These are phyloP conservation scores for Geotrichum reessii DNA, from an alignment of 1,139 yeast genomes.

Conservation along the genomic window DNA sequence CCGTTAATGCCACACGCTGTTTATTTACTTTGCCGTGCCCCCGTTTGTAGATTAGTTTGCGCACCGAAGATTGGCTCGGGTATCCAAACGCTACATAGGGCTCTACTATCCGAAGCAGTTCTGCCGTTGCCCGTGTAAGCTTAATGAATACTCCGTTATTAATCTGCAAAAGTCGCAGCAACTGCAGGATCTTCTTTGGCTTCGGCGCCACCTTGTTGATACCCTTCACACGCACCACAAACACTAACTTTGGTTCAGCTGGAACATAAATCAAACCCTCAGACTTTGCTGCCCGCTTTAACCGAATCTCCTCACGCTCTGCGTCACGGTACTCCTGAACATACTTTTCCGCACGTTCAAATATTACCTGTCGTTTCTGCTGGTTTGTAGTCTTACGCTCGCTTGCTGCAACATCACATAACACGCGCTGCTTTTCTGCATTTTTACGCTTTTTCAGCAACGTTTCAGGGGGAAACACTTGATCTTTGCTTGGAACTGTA, in stretches of 20 bases:
- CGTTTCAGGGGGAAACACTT: conserved; percentile 71
- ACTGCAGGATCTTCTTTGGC: conserved; percentile 99
- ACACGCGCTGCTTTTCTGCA: conserved; percentile 51
- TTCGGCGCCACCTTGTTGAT: conserved; percentile 98
- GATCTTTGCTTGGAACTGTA: conserved; percentile 31
- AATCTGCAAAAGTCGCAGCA: conserved; percentile 94
- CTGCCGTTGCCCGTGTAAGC: conserved; percentile 96
- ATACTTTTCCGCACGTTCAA: conserved; percentile 97
- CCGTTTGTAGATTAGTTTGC: conserved; percentile 98
- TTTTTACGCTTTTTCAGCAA: conserved; percentile 92
- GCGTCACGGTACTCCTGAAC: conserved; percentile 92
- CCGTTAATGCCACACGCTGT: conserved; percentile 88
- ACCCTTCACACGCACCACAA: conserved; percentile 99
- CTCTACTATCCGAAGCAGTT: conserved; percentile 94
- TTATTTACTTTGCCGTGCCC: conserved; percentile 99
- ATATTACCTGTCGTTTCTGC: conserved; percentile 81
- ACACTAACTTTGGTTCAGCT: conserved; percentile 93
- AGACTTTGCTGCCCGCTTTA: conserved; percentile 96
- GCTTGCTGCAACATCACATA: conserved; percentile 46
- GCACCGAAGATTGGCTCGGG: conserved; percentile 93
- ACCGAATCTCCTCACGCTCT: conserved; percentile 85
- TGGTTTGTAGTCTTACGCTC: conserved; percentile 63
- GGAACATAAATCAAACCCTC: conserved; percentile 76
- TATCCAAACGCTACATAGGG: conserved; percentile 99
- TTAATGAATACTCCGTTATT: conserved; percentile 97